Base-by-base conservation (phyloP, 169 alveolate genomes). In the Plasmodium gonderi region DNA sequence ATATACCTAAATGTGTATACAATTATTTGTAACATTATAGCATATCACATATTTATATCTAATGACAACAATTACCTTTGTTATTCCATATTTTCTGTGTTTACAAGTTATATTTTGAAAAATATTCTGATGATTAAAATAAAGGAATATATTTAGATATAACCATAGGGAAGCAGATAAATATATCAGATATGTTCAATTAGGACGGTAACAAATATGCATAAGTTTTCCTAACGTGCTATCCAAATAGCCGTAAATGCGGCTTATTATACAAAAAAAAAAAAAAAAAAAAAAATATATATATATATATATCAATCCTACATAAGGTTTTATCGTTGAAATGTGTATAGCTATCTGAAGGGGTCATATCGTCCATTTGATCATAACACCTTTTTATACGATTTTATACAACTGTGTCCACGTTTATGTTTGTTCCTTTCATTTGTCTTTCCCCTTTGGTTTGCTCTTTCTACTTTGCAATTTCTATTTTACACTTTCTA, bases 1-100 rank as follows among this genome's bases (percentile, higher is more conserved):
- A 87, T 87, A 51, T 87, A 75, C 45, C 79, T 87, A 75, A 36
- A 87, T 33, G 79, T 87, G 5, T 87, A 87, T 42, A 87, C 85
- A 6, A 49, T 87, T 33, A 60, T 75, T 14, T 87, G 93, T 29
- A 87, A 87, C 67, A 87, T 67, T 7, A 87, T 87, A 49, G 93
- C 93, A 54, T 87, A 87, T 64, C 80, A 87, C 45, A 87, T 75
- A 38, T 87, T 87, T 23, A 87, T 87, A 51, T 87, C 93, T 17
- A 75, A 20, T 12, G 93, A 87, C 49, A 20, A 47, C 7, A 87
- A 87, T 75, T 87, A 87, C 29, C 14, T 75, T 51, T 75, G 65
- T 12, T 87, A 87, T 65, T 87, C 93, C 36, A 87, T 75, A 47
- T 75, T 87, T 74, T 74, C 93, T 23, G 93, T 87, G 14, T 51